A percentile compares a stretch with the other conserved stretches of the same genome.
phyloP scores from a whole-genome alignment of 1,284 basidiomycete species.

The Tetrapyrgos nigripes region DNA sequence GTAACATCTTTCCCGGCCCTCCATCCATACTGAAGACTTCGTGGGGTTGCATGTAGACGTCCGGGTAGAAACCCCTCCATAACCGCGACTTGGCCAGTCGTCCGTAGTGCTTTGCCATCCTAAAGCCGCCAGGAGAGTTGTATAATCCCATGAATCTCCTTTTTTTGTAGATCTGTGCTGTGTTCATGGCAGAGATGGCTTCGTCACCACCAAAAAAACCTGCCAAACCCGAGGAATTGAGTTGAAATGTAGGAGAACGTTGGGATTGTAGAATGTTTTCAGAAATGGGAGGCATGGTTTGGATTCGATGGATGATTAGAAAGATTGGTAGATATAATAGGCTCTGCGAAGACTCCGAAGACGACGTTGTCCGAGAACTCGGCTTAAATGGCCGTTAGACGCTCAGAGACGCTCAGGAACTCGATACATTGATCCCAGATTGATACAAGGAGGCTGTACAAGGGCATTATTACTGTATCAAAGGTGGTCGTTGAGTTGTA shows the following conservation, averaged over 20 bases:
- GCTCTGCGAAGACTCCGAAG: too few relatives aligned
- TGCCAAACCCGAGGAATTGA: neutral
- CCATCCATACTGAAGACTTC: conserved; percentile 33
- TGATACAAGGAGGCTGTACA: too few relatives aligned
- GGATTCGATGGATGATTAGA: too few relatives aligned
- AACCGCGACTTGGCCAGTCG: conserved; percentile 33
- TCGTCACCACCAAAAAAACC: conserved; percentile 39
- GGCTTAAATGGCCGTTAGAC: too few relatives aligned
- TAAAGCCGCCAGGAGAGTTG: conserved; percentile 40
- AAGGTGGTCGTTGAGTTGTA: too few relatives aligned
- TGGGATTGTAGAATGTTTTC: neutral
- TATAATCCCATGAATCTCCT: conserved; percentile 41
- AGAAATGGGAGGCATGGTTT: neutral
- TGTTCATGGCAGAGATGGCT: conserved; percentile 40
- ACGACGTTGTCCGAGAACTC: too few relatives aligned
- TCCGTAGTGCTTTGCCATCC: conserved; percentile 35
- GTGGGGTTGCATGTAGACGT: conserved; percentile 32
- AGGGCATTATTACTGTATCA: too few relatives aligned
- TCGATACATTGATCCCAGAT: too few relatives aligned
- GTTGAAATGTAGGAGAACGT: neutral
- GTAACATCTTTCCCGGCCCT: conserved; percentile 26
- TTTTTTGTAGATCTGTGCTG: conserved; percentile 34
- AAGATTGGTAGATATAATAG: too few relatives aligned
- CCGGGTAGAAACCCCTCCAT: conserved; percentile 36
- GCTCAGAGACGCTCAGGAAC: too few relatives aligned